Evolutionary conservation across 2,329 filamentous ascomycete species (phyloP).

Genomic region (Hypoxylon sp.): DNA sequence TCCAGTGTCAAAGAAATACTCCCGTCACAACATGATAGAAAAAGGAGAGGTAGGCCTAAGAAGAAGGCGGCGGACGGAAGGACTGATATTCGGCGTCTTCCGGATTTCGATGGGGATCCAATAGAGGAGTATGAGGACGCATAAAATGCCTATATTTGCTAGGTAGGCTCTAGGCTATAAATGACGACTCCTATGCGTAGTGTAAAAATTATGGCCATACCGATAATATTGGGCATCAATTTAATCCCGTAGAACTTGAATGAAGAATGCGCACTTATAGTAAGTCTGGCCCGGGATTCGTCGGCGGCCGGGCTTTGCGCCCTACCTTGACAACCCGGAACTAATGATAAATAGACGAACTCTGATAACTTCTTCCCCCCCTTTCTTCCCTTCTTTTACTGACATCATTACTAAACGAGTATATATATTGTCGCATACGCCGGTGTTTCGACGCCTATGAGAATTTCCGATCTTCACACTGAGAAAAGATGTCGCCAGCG

Average conservation of each 20-base stretch:
- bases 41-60: constrained; percentile 40
- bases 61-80: constrained; percentile 48
- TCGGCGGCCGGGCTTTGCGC: constrained; percentile 14
- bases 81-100: constrained; percentile 51
- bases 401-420: not conserved
- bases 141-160: constrained; percentile 16
- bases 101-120: constrained; percentile 52
- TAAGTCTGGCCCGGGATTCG: constrained; percentile 3
- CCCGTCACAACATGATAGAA: constrained; percentile 15
- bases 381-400: constrained; percentile 4
- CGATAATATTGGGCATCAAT: constrained; percentile 27
- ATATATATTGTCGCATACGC: not conserved
- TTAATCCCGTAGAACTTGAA: constrained; percentile 2
- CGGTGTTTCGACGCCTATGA: not conserved
- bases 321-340: constrained; percentile 18
- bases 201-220: constrained; percentile 6
- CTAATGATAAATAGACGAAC: constrained; percentile 7
- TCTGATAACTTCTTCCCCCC: not conserved
- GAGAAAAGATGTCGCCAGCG: constrained; percentile 47
- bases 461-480: not conserved
- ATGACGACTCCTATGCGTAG: not conserved
- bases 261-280: not conserved
- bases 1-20: not conserved
- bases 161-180: constrained; percentile 1
- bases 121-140: constrained; percentile 50